A percentile compares a stretch with the other conserved stretches of the same genome.
phyloP scores from a whole-genome alignment of 169 alveolate species.

The Amoebophrya sp. region DNA sequence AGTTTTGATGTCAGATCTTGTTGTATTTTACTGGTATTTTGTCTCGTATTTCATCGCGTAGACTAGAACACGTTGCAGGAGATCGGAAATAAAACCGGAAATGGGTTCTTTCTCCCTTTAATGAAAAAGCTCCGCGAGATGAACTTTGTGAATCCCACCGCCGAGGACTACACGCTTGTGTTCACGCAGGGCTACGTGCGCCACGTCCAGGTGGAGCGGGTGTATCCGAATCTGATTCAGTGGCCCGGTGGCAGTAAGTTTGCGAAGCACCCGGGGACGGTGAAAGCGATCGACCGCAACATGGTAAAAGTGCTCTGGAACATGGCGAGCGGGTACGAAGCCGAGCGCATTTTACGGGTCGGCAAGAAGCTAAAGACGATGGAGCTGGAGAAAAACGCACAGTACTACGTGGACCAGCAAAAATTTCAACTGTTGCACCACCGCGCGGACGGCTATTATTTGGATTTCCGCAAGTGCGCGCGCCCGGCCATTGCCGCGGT shows the following conservation, averaged over 20 bases:
- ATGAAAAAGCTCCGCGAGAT: too few species aligned
- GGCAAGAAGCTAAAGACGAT: neutral
- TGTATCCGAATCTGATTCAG: neutral
- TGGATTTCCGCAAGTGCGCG: neutral
- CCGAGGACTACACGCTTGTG: too few species aligned
- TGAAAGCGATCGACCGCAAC: neutral
- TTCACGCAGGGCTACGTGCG: too few species aligned
- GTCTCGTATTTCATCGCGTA: too few species aligned
- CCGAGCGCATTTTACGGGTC: neutral
- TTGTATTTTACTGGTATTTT: too few species aligned
- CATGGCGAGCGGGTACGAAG: neutral
- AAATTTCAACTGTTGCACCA: neutral
- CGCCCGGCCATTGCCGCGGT: neutral
- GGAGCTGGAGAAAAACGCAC: neutral
- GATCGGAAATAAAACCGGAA: too few species aligned
- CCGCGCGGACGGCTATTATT: constrained; percentile 2
- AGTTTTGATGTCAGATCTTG: too few species aligned
- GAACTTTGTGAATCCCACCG: too few species aligned
- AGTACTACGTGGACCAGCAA: neutral
- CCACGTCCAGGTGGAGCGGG: neutral
- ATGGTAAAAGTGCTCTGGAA: neutral
- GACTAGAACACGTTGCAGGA: too few species aligned
- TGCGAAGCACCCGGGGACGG: neutral
- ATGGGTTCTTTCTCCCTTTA: too few species aligned
- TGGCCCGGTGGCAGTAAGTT: neutral